These are phyloP conservation scores for Clarireedia sp. DNA, from an alignment of 2,329 filamentous ascomycete genomes.

Conservation along the genomic window DNA sequence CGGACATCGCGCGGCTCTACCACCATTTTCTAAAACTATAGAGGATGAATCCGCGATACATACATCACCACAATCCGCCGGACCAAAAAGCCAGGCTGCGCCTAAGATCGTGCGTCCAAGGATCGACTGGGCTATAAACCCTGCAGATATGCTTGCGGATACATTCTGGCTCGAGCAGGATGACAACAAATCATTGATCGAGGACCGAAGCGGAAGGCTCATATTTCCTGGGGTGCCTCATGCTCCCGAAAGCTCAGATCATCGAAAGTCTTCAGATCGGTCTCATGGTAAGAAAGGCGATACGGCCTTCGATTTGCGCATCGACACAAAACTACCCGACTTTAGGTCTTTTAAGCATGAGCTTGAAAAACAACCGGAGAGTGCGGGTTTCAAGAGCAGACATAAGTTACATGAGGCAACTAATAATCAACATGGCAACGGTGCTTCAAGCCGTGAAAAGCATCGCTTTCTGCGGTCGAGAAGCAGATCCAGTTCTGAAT, in stretches of 20 bases:
- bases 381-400: constrained; percentile 49
- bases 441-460: constrained; percentile 42
- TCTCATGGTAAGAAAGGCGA: constrained; percentile 12
- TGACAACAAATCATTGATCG: constrained; percentile 70
- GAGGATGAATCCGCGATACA: constrained; percentile 23
- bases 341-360: constrained; percentile 27
- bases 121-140: constrained; percentile 77
- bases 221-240: constrained; percentile 49
- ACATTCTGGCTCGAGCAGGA: constrained; percentile 82
- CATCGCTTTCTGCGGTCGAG: constrained; percentile 46
- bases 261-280: constrained; percentile 11
- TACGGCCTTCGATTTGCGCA: constrained; percentile 18
- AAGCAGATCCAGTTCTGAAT: constrained; percentile 49
- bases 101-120: constrained; percentile 62
- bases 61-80: constrained; percentile 33
- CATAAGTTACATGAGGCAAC: constrained; percentile 45
- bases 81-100: constrained; percentile 29
- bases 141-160: constrained; percentile 83
- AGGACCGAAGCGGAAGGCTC: constrained; percentile 67
- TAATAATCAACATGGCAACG: constrained; percentile 49
- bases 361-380: constrained; percentile 33
- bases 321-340: constrained; percentile 29
- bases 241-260: constrained; percentile 13
- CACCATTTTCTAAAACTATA: constrained; percentile 31
- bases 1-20: constrained; percentile 35